These are phyloP conservation scores for Vickermania spadyakhi DNA, from an alignment of 208 protist genomes.

Conservation along the genomic window DNA sequence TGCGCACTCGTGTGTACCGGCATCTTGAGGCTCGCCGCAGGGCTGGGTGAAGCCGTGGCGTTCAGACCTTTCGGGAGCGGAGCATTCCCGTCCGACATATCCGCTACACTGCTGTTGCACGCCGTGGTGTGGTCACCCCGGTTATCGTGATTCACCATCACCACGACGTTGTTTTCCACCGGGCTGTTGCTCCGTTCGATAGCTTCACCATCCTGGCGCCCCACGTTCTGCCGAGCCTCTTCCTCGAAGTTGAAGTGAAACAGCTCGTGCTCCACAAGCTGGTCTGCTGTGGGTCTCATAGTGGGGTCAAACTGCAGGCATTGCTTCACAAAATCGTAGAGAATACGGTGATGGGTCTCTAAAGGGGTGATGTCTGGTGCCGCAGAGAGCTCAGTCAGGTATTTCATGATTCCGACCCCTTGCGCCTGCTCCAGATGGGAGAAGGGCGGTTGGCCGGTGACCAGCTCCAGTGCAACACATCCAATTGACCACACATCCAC, in stretches of 20 bases:
- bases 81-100: conserved; percentile 10
- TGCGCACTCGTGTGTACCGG: no score
- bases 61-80: conserved; percentile 1
- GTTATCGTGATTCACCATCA: no score
- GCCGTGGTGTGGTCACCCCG: no score
- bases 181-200: no score
- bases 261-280: conserved; percentile 27
- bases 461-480: conserved; percentile 84
- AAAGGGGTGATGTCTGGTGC: conserved; percentile 72
- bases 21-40: background rate
- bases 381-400: conserved; percentile 57
- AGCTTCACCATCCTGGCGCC: no score
- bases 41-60: conserved; percentile 1
- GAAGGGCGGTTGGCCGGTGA: conserved; percentile 71
- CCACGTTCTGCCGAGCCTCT: no score
- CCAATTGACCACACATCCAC: conserved; percentile 89
- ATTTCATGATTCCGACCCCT: conserved; percentile 82
- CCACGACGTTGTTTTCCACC: no score
- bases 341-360: conserved; percentile 44
- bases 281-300: conserved; percentile 53
- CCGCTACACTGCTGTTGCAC: no score
- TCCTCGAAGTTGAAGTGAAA: conserved; percentile 11
- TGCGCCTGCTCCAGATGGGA: conserved; percentile 47
- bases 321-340: conserved; percentile 69
- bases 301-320: conserved; percentile 66